Percentiles rank a stretch among this genome's conserved stretches.
These are phyloP conservation scores for Wickerhamiella spandovensis DNA, from an alignment of 805 yeast genomes.

Conservation along the genomic window DNA sequence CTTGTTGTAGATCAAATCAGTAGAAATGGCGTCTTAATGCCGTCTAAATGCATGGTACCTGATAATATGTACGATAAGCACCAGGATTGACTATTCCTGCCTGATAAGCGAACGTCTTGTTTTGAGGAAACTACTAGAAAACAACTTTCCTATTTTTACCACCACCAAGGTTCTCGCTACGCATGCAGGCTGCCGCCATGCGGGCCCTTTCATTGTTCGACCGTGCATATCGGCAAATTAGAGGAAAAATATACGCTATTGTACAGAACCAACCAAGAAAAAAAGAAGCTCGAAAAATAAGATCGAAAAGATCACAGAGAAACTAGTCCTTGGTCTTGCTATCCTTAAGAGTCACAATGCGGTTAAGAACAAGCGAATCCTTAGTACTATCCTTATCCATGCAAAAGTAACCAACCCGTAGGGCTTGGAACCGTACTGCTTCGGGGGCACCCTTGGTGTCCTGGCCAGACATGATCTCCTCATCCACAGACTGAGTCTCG, in stretches of 20 bases:
- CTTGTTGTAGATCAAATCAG: not conserved
- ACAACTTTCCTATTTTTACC: not conserved
- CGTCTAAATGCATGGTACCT: not conserved
- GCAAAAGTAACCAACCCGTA: constrained; percentile 92
- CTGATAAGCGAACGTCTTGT: not conserved
- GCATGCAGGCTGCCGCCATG: not conserved
- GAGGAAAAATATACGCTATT: too few species aligned
- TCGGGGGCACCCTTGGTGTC: constrained; percentile 46
- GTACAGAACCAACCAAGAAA: too few species aligned
- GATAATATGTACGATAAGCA: not conserved
- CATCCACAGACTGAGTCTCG: constrained; percentile 37
- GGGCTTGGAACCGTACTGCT: constrained; percentile 93
- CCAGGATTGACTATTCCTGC: not conserved
- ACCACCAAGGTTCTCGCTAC: not conserved
- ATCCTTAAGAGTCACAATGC: constrained; percentile 88
- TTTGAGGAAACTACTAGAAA: not conserved
- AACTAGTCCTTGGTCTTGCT: constrained; percentile 30
- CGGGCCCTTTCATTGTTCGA: not conserved
- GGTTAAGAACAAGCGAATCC: constrained; percentile 59
- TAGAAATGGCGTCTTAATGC: not conserved
- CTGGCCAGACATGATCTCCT: constrained; percentile 51
- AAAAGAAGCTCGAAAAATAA: too few species aligned
- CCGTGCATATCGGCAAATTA: too few species aligned
- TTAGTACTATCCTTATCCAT: constrained; percentile 63
- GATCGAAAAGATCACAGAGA: too few species aligned